Evolutionary conservation across 2,329 filamentous ascomycete species (phyloP).

Genomic region (Cercospora sp.): DNA sequence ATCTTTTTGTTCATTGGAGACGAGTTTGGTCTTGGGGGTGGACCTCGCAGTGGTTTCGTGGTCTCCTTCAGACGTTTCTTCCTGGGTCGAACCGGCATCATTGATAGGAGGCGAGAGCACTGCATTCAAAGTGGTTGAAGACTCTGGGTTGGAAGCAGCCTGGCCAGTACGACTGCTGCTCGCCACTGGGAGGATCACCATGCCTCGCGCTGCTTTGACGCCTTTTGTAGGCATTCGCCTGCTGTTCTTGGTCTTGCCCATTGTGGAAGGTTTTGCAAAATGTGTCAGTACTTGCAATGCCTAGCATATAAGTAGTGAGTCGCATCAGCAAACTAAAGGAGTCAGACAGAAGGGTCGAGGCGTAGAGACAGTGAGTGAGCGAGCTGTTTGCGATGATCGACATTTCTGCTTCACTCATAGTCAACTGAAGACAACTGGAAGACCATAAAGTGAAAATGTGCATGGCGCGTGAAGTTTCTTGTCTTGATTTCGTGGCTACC

Average conservation of each 20-base stretch:
- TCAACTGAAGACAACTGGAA: not conserved
- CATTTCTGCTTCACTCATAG: not conserved
- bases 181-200: not conserved
- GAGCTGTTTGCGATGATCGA: not conserved
- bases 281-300: not conserved
- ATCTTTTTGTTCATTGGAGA: not conserved
- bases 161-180: not conserved
- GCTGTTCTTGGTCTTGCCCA: not conserved
- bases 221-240: not conserved
- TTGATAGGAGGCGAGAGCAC: not conserved
- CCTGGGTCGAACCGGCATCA: not conserved
- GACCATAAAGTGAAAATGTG: not conserved
- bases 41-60: not conserved
- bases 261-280: not conserved
- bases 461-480: slow-evolving; percentile 22
- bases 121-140: not conserved
- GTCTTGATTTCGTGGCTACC: slow-evolving; percentile 26
- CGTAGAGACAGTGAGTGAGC: not conserved
- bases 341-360: not conserved
- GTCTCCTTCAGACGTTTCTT: not conserved
- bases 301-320: not conserved
- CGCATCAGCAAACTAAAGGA: not conserved
- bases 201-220: not conserved
- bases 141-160: not conserved
- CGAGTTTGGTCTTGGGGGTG: not conserved